phyloP scores from a whole-genome alignment of 495 filamentous ascomycete species.

The Aspergillus sparsus region DNA sequence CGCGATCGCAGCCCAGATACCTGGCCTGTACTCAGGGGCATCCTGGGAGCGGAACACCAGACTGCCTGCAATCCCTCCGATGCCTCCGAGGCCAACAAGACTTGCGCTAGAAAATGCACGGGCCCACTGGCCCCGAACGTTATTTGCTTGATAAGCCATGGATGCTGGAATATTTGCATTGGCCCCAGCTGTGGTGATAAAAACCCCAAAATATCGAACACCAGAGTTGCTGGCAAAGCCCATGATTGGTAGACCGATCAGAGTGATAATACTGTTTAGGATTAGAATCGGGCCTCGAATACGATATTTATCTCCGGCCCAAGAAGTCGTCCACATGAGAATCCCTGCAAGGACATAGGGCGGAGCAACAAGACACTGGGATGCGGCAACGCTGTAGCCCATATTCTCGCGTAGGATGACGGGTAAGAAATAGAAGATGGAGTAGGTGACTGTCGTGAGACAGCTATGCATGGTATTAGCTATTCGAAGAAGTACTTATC shows the following conservation, averaged over 20 bases:
- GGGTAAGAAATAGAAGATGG: slow-evolving; percentile 69
- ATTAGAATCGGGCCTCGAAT: slow-evolving; percentile 59
- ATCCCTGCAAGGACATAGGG: slow-evolving; percentile 64
- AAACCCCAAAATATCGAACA: slow-evolving; percentile 64
- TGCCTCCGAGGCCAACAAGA: slow-evolving; percentile 55
- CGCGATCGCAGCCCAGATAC: slow-evolving; percentile 52
- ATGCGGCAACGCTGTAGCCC: slow-evolving; percentile 54
- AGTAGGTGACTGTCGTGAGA: slow-evolving; percentile 60
- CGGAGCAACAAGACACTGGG: slow-evolving; percentile 65
- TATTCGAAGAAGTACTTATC: too few relatives aligned
- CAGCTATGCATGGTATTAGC: slow-evolving; percentile 29
- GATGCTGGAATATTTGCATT: slow-evolving; percentile 61
- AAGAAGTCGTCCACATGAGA: slow-evolving; percentile 56
- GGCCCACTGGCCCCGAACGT: slow-evolving; percentile 68
- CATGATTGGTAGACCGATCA: slow-evolving; percentile 55
- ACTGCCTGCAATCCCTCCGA: slow-evolving; percentile 61
- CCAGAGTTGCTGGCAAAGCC: slow-evolving; percentile 51
- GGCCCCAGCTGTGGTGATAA: slow-evolving; percentile 58
- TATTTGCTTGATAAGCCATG: slow-evolving; percentile 66
- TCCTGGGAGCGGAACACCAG: slow-evolving; percentile 60
- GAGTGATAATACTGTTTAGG: slow-evolving; percentile 51
- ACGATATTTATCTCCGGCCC: slow-evolving; percentile 56
- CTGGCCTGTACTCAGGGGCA: slow-evolving; percentile 56
- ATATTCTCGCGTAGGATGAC: slow-evolving; percentile 61
- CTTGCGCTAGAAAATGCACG: slow-evolving; percentile 60